Evolutionary conservation across 768 basidiomycete genomes (phyloP), one percentile per base, ranked within the genome.

Genomic region (Pleurotus salmoneostramineus): DNA sequence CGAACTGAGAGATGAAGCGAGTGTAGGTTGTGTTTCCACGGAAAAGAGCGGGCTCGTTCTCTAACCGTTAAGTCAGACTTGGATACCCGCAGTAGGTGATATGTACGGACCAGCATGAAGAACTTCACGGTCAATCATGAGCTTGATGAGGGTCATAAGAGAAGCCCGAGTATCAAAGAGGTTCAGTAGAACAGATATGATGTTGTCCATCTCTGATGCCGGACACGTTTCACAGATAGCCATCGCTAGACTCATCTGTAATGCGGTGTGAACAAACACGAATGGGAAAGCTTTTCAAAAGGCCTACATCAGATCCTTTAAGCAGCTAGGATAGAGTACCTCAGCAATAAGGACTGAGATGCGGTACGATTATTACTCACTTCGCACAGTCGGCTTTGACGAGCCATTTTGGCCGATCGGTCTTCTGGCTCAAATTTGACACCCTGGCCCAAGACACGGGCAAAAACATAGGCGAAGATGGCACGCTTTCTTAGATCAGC

Each of bases 161-260:
- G 85, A 82, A 8, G 84, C 76, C 8, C 88, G 83, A 5, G 88
- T 87, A 68, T 96, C 89, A 68, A 95, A 95, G 21, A 93, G 73
- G 60, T 95, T 91, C 64, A 97, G 81, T 46, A 98, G 73, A 15
- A 96, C 87, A 2, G 88, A 85, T 48, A 91, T 87, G 74, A 96
- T 89, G 61, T 87, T 85, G 57, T 95, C 93, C 3, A 90, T 85
- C 64, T 96, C 92, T 8, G 68, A 67, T 10, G 86, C 75, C 4
- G 93, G 90, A 63, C 93, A 95, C 5, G 87, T 84, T 66, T 96
- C 93, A 68, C 91, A 92, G 40, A 96, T 89, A 3, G 93, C 91
- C 65, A 95, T 72, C 1, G 91, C 91, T 44, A 95, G 77, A 1
- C 83, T 78, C 78, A 92, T 83, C 91, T 91, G 63, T 17, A 17